phyloP scores from a whole-genome alignment of 139 green algal genomes.

The Pseudopediastrum boryanum region DNA sequence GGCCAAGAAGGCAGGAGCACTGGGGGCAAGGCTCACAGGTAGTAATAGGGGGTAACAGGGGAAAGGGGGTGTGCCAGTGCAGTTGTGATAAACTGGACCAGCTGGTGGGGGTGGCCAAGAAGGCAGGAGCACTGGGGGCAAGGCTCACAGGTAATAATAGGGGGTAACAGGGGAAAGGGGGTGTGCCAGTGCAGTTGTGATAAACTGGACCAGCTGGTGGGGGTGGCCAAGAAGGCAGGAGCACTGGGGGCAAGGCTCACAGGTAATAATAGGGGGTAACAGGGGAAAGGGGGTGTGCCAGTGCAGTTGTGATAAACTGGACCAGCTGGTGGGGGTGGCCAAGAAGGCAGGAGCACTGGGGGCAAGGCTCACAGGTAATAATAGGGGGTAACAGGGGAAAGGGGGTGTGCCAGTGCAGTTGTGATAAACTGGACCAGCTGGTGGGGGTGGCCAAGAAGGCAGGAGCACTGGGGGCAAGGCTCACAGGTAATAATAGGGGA shows the following conservation, averaged over 20 bases:
- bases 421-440: no score
- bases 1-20: conserved; percentile 67
- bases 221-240: conserved; percentile 55
- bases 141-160: conserved; percentile 86
- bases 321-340: no score
- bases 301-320: neutral
- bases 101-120: conserved; percentile 71
- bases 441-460: no score
- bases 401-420: no score
- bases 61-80: conserved; percentile 92
- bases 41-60: no score
- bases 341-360: neutral
- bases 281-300: no score
- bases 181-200: no score
- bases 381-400: no score
- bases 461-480: neutral
- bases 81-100: conserved; percentile 90
- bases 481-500: neutral
- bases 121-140: conserved; percentile 76
- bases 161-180: no score
- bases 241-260: conserved; percentile 87
- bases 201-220: conserved; percentile 90
- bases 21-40: conserved; percentile 87
- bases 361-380: neutral
- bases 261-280: conserved; percentile 40